Evolutionary conservation across 1,139 yeast species (phyloP).

Genomic region (Debaryomyces psychrophilus): DNA sequence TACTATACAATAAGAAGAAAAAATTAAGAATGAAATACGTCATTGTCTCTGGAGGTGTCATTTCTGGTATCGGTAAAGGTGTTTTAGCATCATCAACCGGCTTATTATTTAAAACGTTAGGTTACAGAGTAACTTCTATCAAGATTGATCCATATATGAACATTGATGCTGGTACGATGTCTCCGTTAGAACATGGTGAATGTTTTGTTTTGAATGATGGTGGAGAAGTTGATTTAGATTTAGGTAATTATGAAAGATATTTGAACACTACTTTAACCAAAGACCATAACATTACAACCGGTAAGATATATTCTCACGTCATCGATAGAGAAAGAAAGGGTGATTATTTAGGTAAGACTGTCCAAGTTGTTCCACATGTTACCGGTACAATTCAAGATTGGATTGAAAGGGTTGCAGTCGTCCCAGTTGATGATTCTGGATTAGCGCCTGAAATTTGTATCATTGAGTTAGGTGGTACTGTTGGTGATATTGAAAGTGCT

Average conservation of each 20-base stretch:
- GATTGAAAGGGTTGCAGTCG: slow-evolving; percentile 89
- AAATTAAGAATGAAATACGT: slow-evolving; percentile 82
- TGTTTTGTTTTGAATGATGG: slow-evolving; percentile 98
- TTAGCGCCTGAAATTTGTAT: slow-evolving; percentile 92
- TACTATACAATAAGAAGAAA: not conserved
- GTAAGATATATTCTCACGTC: slow-evolving; percentile 92
- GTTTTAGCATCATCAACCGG: slow-evolving; percentile 98
- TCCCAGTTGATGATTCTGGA: slow-evolving; percentile 93
- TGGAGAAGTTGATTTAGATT: slow-evolving; percentile 97
- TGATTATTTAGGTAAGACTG: slow-evolving; percentile 98
- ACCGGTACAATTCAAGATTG: slow-evolving; percentile 98
- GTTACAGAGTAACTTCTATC: slow-evolving; percentile 93
- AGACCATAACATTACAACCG: slow-evolving; percentile 97
- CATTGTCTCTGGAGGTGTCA: slow-evolving; percentile 98
- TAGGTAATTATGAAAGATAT: slow-evolving; percentile 97
- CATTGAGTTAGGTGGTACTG: slow-evolving; percentile 98
- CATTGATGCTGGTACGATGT: slow-evolving; percentile 99
- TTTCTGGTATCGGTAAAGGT: slow-evolving; percentile 98
- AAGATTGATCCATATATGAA: slow-evolving; percentile 99
- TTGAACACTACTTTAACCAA: slow-evolving; percentile 88
- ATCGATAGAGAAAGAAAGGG: slow-evolving; percentile 96
- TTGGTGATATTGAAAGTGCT: slow-evolving; percentile 98
- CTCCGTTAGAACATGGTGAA: slow-evolving; percentile 98
- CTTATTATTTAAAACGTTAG: slow-evolving; percentile 87
- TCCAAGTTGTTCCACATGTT: slow-evolving; percentile 97